Evolutionary conservation across 257 asterid genomes (phyloP).

Genomic region (Cinchona pubescens): DNA sequence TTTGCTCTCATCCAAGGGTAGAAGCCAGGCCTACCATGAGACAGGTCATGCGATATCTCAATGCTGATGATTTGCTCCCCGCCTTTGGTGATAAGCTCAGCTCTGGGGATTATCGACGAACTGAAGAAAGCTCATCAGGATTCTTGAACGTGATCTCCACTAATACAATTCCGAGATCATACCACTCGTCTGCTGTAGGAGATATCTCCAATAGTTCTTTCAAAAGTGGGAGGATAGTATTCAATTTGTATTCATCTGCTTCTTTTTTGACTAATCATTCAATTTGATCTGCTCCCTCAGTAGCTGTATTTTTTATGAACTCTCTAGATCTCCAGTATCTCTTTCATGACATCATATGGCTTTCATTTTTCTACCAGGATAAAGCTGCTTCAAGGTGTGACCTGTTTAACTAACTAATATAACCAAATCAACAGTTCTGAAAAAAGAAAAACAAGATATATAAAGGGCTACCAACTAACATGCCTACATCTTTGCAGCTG

Average conservation of each 20-base stretch:
- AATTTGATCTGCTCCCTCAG: not conserved
- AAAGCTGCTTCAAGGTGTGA: not conserved
- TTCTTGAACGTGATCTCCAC: constrained; percentile 10
- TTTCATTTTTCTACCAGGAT: not conserved
- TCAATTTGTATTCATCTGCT: not conserved
- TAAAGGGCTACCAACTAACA: too few species aligned
- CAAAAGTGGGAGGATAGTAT: constrained; percentile 42
- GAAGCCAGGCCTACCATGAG: constrained; percentile 46
- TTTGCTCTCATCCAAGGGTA: constrained; percentile 59
- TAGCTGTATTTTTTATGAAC: too few species aligned
- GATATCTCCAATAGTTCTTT: constrained; percentile 38
- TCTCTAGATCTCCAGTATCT: not conserved
- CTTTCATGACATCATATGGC: not conserved
- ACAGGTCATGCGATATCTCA: constrained; percentile 30
- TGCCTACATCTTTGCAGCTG: not conserved
- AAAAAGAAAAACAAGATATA: too few species aligned
- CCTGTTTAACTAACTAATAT: too few species aligned
- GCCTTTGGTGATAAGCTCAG: constrained; percentile 8
- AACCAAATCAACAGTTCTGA: not conserved
- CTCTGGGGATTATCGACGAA: constrained; percentile 12
- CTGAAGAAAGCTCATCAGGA: constrained; percentile 16
- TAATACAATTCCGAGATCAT: constrained; percentile 20
- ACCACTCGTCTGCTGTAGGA: constrained; percentile 36
- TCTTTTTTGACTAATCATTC: too few species aligned
- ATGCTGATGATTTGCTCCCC: constrained; percentile 27